Evolutionary conservation across 2,329 filamentous ascomycete species (phyloP).

Genomic region (Fusarium torreyae): DNA sequence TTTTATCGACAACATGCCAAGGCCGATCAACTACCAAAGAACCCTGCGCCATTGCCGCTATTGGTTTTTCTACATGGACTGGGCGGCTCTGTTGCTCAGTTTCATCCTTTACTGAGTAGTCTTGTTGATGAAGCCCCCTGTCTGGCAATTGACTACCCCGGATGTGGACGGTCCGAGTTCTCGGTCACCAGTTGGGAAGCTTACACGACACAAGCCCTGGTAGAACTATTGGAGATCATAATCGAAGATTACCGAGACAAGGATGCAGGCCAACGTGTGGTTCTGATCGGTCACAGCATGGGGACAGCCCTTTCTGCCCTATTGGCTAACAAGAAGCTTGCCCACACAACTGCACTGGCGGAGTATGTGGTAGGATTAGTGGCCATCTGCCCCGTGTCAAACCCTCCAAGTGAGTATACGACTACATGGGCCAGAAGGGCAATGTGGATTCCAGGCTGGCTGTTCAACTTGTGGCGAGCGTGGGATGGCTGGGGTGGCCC

Average conservation of each 20-base stretch:
- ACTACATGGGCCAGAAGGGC: slow-evolving; percentile 66
- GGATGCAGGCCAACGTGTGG: slow-evolving; percentile 76
- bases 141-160: slow-evolving; percentile 87
- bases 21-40: slow-evolving; percentile 81
- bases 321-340: slow-evolving; percentile 67
- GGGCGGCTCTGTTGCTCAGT: slow-evolving; percentile 93
- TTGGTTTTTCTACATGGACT: slow-evolving; percentile 94
- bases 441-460: slow-evolving; percentile 76
- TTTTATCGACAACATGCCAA: slow-evolving; percentile 89
- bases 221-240: slow-evolving; percentile 79
- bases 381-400: slow-evolving; percentile 83
- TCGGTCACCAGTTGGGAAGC: slow-evolving; percentile 79
- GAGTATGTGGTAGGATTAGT: slow-evolving; percentile 81
- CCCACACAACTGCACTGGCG: slow-evolving; percentile 67
- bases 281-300: slow-evolving; percentile 92
- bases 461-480: slow-evolving; percentile 83
- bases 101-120: slow-evolving; percentile 84
- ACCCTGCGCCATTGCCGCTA: slow-evolving; percentile 82
- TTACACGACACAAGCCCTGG: slow-evolving; percentile 83
- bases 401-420: slow-evolving; percentile 68
- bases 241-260: slow-evolving; percentile 81
- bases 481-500: slow-evolving; percentile 86
- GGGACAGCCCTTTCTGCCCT: slow-evolving; percentile 84
- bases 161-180: slow-evolving; percentile 87
- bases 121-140: slow-evolving; percentile 87